A percentile compares a stretch with the other conserved stretches of the same genome.
Evolutionary conservation across 768 basidiomycete genomes (phyloP).

Genomic region (Termitomyces sp.): DNA sequence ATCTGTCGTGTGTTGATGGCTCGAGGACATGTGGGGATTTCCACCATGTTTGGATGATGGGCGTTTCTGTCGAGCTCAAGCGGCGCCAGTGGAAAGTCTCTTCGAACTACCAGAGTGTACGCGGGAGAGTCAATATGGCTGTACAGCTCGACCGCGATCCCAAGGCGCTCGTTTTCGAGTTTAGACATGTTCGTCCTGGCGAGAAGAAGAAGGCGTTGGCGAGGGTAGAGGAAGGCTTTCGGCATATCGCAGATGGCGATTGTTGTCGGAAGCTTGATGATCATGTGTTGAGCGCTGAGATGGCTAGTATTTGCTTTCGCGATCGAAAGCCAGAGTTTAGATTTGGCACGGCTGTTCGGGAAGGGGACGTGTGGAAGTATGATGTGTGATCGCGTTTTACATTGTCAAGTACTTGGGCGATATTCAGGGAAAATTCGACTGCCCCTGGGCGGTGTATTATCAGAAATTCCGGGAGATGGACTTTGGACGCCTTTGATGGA

Average conservation of each 20-base stretch:
- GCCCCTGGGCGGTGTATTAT: too few species aligned
- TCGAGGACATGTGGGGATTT: too few species aligned
- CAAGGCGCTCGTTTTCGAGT: not conserved
- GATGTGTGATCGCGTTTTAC: too few species aligned
- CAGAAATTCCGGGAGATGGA: too few species aligned
- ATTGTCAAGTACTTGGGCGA: too few species aligned
- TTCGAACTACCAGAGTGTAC: not conserved
- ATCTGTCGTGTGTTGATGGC: too few species aligned
- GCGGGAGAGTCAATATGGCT: not conserved
- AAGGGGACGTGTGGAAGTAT: not conserved
- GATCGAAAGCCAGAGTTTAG: not conserved
- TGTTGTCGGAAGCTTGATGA: not conserved
- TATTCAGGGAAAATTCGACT: too few species aligned
- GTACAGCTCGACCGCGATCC: not conserved
- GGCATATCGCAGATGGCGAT: not conserved
- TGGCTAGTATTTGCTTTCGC: not conserved
- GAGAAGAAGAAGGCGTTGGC: not conserved
- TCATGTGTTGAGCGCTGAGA: not conserved
- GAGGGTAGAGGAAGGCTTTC: not conserved
- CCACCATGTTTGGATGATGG: too few species aligned
- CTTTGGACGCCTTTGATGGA: too few species aligned
- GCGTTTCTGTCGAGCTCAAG: too few species aligned
- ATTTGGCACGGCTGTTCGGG: not conserved
- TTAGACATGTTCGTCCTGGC: not conserved
- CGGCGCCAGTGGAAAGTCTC: not conserved